Base-by-base conservation (phyloP, 2,329 filamentous ascomycete species). In the Aspergillus piperis region DNA sequence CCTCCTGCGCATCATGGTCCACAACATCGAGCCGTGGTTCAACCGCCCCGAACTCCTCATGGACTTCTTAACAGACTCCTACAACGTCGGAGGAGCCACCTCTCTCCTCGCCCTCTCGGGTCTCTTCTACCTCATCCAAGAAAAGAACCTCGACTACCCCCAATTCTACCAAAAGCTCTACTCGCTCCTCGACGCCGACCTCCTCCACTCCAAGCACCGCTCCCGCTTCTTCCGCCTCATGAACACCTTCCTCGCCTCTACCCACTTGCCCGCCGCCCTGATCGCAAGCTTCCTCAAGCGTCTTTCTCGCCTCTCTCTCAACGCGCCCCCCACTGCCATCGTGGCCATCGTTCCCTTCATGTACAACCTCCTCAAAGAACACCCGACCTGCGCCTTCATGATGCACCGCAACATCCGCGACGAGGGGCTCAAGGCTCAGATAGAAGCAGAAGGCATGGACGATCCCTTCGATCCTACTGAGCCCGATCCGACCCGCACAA, bases 261-360 rank as follows among this genome's bases (percentile, higher is more conserved):
- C 92, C 3, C 96, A 99, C 85, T 84, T 99, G 69, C 95, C 96
- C 3, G 92, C 92, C 4, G 87, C 89, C 3, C 82, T 99, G 41
- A 91, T 99, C 2, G 94, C 95, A 11, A 96, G 92, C 76, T 99
- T 99, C 77, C 88, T 99, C 80, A 99, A 99, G 78, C 86, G 91
- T n/a, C 83, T 99, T 8, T 87, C 92, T 3, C 85, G 94, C 55
- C 82, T 98, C 39, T 86, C 91, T 15, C 83, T 99, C n/a, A 88
- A 91, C 70, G 93, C 92, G 0, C 94, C 96, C 2, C 95, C 96
- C 2, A 88, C 91, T 36, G 93, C 92, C 30, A 90, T 98, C 56
- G 93, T 98, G 15, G 89, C 88, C 57, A 88, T 96, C 49, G 83
- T 98, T 8, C 96, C 95, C 0, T 97, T 92, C 88, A 88, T 94